Evolutionary conservation across 768 basidiomycete genomes (phyloP), one percentile per base, ranked within the genome.

Genomic region (Tephrocybe sp.): DNA sequence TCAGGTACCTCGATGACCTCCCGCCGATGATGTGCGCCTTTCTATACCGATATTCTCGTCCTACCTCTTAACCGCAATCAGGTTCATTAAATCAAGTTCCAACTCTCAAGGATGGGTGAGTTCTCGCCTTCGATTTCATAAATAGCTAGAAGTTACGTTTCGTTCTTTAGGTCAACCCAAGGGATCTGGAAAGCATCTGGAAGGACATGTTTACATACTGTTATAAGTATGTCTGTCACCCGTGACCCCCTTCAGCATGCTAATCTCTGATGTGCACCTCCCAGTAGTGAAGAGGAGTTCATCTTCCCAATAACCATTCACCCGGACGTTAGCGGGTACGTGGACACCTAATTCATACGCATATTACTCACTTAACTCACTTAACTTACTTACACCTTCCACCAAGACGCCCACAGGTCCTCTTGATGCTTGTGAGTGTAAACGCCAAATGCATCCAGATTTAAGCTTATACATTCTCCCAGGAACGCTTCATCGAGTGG

Each of bases 271-370:
- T n/a, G n/a, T n/a, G n/a, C n/a, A 35, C 34, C 44, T 47, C 42
- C 22, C 47, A 80, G 81, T 37, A 82, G 83, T 53, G 79, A 84
- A 63, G 76, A 80, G 55, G 74, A 79, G 61, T 84, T 86, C 49
- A 75, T 84, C n/a, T 85, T 87, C 44, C 86, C 86, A 0, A 78
- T 89, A 49, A 89, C 87, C 2, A 86, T 91, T 32, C 88, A 89
- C 57, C 87, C 88, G 1, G 87, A 89, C 56, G 85, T 87, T 19
- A 82, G 82, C 60, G 86, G 86, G 77, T 56, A 9, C 44, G 51
- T 78, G 65, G 57, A 78, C 61, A 18, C 15, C 3, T 1, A 22
- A 44, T 45, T 22, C 31, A n/a, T n/a, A n/a, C n/a, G n/a, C n/a
- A n/a, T 13, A 27, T 25, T 5, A 21, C 22, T 46, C 18, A 28